These are phyloP conservation scores for Thelephora terrestris DNA, from an alignment of 1,284 basidiomycete genomes.

Conservation along the genomic window DNA sequence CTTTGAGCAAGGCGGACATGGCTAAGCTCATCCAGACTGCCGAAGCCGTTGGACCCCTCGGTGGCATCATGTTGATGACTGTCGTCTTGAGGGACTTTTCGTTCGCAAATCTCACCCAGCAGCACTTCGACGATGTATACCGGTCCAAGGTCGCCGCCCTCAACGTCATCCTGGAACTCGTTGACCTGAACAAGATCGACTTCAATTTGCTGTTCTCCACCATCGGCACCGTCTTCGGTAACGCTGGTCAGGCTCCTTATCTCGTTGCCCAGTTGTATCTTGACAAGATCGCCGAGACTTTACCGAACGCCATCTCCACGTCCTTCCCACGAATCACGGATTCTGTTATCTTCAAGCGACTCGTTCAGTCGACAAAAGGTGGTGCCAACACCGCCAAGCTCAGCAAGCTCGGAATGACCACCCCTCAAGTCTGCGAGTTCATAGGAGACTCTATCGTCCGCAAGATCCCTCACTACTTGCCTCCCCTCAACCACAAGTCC, in stretches of 20 bases:
- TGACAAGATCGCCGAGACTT: constrained; percentile 17
- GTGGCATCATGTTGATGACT: constrained; percentile 22
- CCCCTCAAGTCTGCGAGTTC: constrained; percentile 21
- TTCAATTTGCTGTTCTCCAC: constrained; percentile 24
- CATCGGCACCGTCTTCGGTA: constrained; percentile 22
- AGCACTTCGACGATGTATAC: constrained; percentile 22
- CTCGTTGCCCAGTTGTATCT: constrained; percentile 23
- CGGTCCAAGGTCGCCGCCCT: constrained; percentile 21
- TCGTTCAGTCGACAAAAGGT: constrained; percentile 16
- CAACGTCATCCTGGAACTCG: constrained; percentile 11
- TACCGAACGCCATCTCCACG: constrained; percentile 22
- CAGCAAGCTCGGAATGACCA: constrained; percentile 22
- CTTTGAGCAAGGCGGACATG: constrained; percentile 12
- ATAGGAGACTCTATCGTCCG: constrained; percentile 21
- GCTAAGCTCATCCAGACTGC: constrained; percentile 14
- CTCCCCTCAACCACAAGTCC: constrained; percentile 18
- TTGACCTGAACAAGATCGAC: constrained; percentile 17
- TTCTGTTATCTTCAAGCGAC: no score
- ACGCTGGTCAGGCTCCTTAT: constrained; percentile 24
- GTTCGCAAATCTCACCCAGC: constrained; percentile 22
- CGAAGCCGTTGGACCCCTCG: constrained; percentile 12
- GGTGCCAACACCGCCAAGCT: constrained; percentile 21
- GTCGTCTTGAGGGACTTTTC: constrained; percentile 22
- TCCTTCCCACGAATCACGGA: constrained; percentile 25
- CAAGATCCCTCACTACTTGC: constrained; percentile 22